Conservation (phyloP, 257 asterid genomes). For the Rauvolfia tetraphylla region DNA sequence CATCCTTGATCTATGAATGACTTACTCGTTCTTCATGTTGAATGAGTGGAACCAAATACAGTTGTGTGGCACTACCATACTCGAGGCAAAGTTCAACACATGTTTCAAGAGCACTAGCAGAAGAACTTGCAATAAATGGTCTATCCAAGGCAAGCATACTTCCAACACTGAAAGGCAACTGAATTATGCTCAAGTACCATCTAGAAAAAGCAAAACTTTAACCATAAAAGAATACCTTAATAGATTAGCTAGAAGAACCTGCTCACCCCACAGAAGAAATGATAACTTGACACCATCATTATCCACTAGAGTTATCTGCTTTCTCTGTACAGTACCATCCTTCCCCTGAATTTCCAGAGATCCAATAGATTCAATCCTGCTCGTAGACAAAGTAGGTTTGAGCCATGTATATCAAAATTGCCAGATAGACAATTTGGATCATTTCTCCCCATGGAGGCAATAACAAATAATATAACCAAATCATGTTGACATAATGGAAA, state of each 20-base stretch:
- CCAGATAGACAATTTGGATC: neutral
- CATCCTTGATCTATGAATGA: neutral
- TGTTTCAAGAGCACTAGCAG: conserved; percentile 44
- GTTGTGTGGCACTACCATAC: conserved; percentile 83
- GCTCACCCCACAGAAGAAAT: conserved; percentile 89
- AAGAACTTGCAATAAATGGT: conserved; percentile 63
- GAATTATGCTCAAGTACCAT: conserved; percentile 18
- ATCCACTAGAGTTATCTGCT: conserved; percentile 73
- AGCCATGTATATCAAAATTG: neutral
- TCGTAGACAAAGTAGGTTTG: neutral
- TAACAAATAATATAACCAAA: neutral
- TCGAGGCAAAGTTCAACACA: conserved; percentile 60
- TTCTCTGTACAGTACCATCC: conserved; percentile 55
- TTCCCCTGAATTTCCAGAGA: conserved; percentile 63
- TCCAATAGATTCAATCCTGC: conserved; percentile 80
- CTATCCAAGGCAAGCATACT: conserved; percentile 89
- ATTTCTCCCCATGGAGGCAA: neutral
- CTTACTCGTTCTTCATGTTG: conserved; percentile 76
- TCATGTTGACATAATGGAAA: neutral
- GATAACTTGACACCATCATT: conserved; percentile 57
- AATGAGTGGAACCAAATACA: conserved; percentile 70
- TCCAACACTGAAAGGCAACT: conserved; percentile 60
- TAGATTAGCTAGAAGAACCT: conserved; percentile 64
- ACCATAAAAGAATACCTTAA: conserved; percentile 50
- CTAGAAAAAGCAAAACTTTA: conserved; percentile 8